Evolutionary conservation across 352 stramenopile genomes (phyloP).

Genomic region (Peronospora farinosa): DNA sequence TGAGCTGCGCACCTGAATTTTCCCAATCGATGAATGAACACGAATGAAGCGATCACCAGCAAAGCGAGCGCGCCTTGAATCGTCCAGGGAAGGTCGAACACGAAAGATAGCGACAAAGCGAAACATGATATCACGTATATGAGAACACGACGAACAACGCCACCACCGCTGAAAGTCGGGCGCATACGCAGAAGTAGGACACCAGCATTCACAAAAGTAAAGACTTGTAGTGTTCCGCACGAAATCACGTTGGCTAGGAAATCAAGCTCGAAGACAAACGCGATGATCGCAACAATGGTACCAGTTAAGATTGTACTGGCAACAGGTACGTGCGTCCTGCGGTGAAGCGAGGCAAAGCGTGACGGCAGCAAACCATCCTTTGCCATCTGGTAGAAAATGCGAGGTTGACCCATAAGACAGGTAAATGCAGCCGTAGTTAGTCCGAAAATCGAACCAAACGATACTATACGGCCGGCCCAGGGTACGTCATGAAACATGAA

Average conservation of each 20-base stretch:
- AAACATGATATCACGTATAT: conserved; percentile 59
- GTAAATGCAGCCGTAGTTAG: conserved; percentile 88
- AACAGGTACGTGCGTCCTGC: conserved; percentile 58
- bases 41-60: conserved; percentile 37
- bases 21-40: conserved; percentile 48
- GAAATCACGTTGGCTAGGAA: conserved; percentile 90
- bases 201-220: conserved; percentile 91
- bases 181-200: conserved; percentile 79
- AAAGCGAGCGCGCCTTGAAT: conserved; percentile 34
- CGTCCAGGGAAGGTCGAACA: conserved; percentile 53
- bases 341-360: conserved; percentile 56
- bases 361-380: conserved; percentile 74
- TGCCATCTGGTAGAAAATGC: conserved; percentile 90
- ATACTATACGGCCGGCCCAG: conserved; percentile 81
- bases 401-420: conserved; percentile 87
- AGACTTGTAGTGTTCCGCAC: conserved; percentile 87
- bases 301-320: conserved; percentile 87
- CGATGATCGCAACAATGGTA: conserved; percentile 62
- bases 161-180: conserved; percentile 28
- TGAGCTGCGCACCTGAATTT: conserved; percentile 39
- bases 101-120: conserved; percentile 57
- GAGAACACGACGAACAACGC: conserved; percentile 46
- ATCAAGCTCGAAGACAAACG: conserved; percentile 87
- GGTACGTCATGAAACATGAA: conserved; percentile 66
- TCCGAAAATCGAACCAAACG: conserved; percentile 89